phyloP scores from a whole-genome alignment of 352 stramenopile species.

The Phytophthora macrochlamydospora region DNA sequence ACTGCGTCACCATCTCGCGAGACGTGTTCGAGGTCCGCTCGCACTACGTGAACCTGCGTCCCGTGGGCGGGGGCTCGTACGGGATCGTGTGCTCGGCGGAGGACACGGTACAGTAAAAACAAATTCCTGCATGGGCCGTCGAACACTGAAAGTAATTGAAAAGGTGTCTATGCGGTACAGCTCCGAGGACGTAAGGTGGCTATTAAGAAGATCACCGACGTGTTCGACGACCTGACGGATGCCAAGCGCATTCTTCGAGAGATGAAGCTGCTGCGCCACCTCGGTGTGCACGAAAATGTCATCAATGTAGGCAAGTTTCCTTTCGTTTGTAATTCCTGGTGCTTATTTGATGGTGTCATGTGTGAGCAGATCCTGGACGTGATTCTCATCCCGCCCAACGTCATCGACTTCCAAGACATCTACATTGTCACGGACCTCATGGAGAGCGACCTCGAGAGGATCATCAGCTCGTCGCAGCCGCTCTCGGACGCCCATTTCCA shows the following conservation, averaged over 20 bases:
- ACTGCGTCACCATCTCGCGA: slow-evolving; percentile 81
- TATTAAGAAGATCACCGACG: slow-evolving; percentile 94
- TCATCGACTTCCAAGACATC: slow-evolving; percentile 89
- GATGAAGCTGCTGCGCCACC: slow-evolving; percentile 93
- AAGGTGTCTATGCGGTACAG: slow-evolving; percentile 32
- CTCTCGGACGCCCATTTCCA: slow-evolving; percentile 90
- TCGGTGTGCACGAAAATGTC: slow-evolving; percentile 92
- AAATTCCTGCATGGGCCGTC: too few relatives aligned
- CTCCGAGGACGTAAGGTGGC: slow-evolving; percentile 84
- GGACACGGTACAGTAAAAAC: slow-evolving; percentile 70
- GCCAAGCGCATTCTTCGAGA: slow-evolving; percentile 93
- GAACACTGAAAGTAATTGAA: background rate
- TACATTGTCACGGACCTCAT: slow-evolving; percentile 94
- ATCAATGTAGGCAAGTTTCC: slow-evolving; percentile 60
- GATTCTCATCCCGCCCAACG: slow-evolving; percentile 79
- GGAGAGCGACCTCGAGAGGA: slow-evolving; percentile 92
- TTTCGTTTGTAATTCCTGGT: background rate
- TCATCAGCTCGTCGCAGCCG: slow-evolving; percentile 89
- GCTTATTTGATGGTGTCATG: background rate
- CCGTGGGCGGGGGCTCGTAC: slow-evolving; percentile 88
- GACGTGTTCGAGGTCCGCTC: slow-evolving; percentile 86
- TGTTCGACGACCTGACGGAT: slow-evolving; percentile 93
- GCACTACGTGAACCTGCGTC: slow-evolving; percentile 80
- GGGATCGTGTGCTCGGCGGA: slow-evolving; percentile 92
- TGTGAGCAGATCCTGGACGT: slow-evolving; percentile 78